phyloP scores from a whole-genome alignment of 768 basidiomycete genomes.

The Cystofilobasidium ferigula region DNA sequence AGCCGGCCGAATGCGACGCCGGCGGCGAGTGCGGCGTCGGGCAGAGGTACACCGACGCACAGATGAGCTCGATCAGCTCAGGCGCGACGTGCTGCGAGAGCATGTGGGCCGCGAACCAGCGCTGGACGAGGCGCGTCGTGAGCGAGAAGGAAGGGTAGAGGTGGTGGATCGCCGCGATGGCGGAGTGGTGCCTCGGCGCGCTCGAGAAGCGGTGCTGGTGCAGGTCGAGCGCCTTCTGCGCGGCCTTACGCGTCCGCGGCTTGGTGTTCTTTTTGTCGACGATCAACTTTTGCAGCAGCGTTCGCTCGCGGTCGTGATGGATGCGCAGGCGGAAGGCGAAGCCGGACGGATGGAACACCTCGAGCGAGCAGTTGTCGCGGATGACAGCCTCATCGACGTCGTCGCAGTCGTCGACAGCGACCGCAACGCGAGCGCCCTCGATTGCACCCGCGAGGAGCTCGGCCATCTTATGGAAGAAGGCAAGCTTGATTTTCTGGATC shows the following conservation, averaged over 20 bases:
- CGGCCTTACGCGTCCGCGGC: slow-evolving; percentile 59
- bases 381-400: slow-evolving; percentile 40
- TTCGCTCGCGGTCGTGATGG: slow-evolving; percentile 75
- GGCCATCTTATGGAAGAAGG: slow-evolving; percentile 75
- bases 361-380: slow-evolving; percentile 59
- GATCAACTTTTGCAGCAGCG: slow-evolving; percentile 60
- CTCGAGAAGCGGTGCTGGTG: slow-evolving; percentile 66
- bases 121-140: slow-evolving; percentile 76
- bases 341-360: slow-evolving; percentile 66
- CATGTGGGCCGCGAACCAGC: slow-evolving; percentile 84
- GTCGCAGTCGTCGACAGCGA: slow-evolving; percentile 24
- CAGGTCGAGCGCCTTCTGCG: slow-evolving; percentile 44
- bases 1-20: slow-evolving; percentile 51
- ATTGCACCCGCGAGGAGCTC: slow-evolving; percentile 49
- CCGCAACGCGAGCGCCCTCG: slow-evolving; percentile 43
- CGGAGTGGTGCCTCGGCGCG: slow-evolving; percentile 72
- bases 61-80: slow-evolving; percentile 75
- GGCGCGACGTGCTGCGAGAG: slow-evolving; percentile 59
- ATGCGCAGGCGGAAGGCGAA: slow-evolving; percentile 78
- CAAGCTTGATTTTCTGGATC: slow-evolving; percentile 87
- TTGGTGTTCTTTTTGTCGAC: slow-evolving; percentile 40
- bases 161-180: slow-evolving; percentile 67
- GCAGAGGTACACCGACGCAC: slow-evolving; percentile 62
- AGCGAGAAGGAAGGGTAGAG: slow-evolving; percentile 66
- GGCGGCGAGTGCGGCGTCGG: slow-evolving; percentile 49